Base-by-base conservation (phyloP, 1,284 basidiomycete genomes). In the Lentinus polychrous region DNA sequence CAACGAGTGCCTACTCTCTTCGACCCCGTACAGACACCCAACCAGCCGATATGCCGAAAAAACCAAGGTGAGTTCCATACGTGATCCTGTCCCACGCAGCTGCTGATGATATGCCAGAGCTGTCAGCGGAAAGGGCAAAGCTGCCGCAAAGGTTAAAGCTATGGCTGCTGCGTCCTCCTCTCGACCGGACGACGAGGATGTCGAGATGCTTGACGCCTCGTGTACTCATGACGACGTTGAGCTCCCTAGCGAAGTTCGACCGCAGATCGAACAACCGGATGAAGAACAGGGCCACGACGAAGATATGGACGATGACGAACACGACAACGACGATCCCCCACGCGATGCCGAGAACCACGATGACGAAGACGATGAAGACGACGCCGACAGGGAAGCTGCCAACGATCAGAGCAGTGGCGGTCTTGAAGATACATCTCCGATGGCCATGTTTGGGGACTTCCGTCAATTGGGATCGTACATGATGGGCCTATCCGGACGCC, bases 401-500 rank as follows among this genome's bases (percentile, higher is more conserved):
- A 65, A 73, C 23, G 70, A 71, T 42, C 68, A 68, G 35, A 66
- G 63, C 39, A 70, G 67, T 31, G 60, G 57, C 6, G 57, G 63
- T 34, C 65, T 57, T 57, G 71, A 59, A 10, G 87, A 89, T 60
- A 74, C 81, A 8, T 75, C 86, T 1, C 82, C 89, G 32, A 77
- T 90, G 70, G 86, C 86, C 48, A 82, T 94, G 57, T 89, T 89
- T 61, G 86, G 87, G 56, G 86, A 90, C 67, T 89, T 83, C 66
- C 81, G 84, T 48, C 83, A 87, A 55, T 81, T 94, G 62, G 91
- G 91, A 32, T 91, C 91, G 27, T 90, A 92, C 68, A 91, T 94
- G 88, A 80, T 90, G 57, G 87, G 87, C 18, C 76, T 92, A 40
- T 86, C 85, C n/a, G 79, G 79, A 36, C 83, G 93, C 43, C 80